A percentile compares a stretch with the other conserved stretches of the same genome.
Conservation (phyloP, 148 eudicot species). For the Beta vulgaris region DNA sequence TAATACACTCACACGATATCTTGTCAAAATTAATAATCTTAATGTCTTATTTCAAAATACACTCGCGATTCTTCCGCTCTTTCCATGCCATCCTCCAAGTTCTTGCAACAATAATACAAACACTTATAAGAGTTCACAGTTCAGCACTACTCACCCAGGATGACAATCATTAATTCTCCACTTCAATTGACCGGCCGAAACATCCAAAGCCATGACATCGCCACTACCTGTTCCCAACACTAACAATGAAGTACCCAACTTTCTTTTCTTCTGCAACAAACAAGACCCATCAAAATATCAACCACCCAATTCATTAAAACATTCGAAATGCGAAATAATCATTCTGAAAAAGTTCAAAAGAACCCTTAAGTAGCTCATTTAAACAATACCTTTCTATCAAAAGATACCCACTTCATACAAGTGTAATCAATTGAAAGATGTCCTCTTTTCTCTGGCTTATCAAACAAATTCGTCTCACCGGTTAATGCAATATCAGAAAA, state of each 20-base stretch:
- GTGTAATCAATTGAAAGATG: constrained; percentile 94
- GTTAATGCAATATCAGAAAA: constrained; percentile 52
- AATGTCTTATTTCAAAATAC: too few species aligned
- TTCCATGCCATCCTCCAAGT: not conserved
- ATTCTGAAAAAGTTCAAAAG: too few species aligned
- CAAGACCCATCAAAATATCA: not conserved
- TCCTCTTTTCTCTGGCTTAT: constrained; percentile 57
- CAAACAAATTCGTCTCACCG: constrained; percentile 41
- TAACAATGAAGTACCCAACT: constrained; percentile 61
- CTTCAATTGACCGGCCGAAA: constrained; percentile 76
- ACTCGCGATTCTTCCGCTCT: not conserved
- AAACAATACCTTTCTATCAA: constrained; percentile 60
- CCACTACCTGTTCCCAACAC: constrained; percentile 93
- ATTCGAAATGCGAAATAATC: not conserved
- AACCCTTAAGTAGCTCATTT: too few species aligned
- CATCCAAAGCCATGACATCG: constrained; percentile 81
- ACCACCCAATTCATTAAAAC: not conserved
- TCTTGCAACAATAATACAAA: not conserved
- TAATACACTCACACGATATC: too few species aligned
- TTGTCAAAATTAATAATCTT: too few species aligned
- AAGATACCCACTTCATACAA: constrained; percentile 89
- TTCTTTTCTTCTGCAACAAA: constrained; percentile 70
- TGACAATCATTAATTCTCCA: constrained; percentile 92
- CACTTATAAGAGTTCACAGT: not conserved
- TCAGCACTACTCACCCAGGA: constrained; percentile 66